phyloP scores from a whole-genome alignment of 2,329 filamentous ascomycete species.

The Apiospora phragmitis region DNA sequence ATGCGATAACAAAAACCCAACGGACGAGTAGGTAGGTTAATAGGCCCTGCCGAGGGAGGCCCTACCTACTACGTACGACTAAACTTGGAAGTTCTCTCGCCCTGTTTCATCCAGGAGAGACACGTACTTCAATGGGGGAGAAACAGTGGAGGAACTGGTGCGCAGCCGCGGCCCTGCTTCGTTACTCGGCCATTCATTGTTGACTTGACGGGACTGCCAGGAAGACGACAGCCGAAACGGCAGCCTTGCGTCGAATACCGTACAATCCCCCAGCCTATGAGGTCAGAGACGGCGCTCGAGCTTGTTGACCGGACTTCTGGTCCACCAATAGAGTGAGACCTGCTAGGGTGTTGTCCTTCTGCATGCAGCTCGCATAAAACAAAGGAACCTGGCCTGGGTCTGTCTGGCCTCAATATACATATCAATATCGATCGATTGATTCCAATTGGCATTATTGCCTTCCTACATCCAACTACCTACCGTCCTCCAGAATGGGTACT shows the following conservation, averaged over 20 bases:
- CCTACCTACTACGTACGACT: neutral
- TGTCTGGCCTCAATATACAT: neutral
- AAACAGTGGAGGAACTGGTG: neutral
- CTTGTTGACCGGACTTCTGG: neutral
- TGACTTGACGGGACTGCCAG: neutral
- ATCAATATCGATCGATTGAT: neutral
- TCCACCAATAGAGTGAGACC: neutral
- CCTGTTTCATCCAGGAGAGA: neutral
- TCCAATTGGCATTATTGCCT: neutral
- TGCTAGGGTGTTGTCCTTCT: neutral
- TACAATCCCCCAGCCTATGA: neutral
- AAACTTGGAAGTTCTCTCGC: neutral
- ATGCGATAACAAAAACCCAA: too few species aligned
- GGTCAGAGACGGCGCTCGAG: neutral
- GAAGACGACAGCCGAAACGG: neutral
- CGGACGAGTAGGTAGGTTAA: too few species aligned
- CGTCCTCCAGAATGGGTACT: too few species aligned
- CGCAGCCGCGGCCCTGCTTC: neutral
- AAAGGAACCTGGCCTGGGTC: neutral
- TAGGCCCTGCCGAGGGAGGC: too few species aligned
- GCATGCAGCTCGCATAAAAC: neutral
- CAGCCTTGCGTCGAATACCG: neutral
- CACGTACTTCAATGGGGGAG: neutral
- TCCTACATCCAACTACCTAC: too few species aligned
- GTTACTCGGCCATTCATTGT: slow-evolving; percentile 8